These are phyloP conservation scores for Alternaria infectoria DNA, from an alignment of 2,329 filamentous ascomycete species.

Conservation along the genomic window DNA sequence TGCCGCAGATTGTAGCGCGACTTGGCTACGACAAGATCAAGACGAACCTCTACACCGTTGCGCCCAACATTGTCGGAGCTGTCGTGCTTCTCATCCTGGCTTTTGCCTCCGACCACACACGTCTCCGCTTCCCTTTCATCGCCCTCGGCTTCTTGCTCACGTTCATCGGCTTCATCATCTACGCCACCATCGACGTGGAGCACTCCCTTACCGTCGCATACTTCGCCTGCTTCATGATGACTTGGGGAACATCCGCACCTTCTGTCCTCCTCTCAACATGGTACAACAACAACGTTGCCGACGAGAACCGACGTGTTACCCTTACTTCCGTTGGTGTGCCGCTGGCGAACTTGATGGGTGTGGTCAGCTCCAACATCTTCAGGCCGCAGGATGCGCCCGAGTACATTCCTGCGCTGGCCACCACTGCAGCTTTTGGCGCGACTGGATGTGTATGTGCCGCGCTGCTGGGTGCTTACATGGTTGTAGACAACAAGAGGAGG, in stretches of 20 bases:
- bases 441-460: conserved; percentile 62
- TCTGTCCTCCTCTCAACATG: conserved; percentile 71
- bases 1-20: conserved; percentile 63
- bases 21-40: conserved; percentile 63
- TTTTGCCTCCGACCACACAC: conserved; percentile 70
- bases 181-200: conserved; percentile 70
- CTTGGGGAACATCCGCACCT: conserved; percentile 77
- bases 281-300: conserved; percentile 85
- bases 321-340: conserved; percentile 76
- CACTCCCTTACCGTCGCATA: conserved; percentile 70
- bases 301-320: conserved; percentile 74
- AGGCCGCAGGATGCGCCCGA: conserved; percentile 67
- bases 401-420: conserved; percentile 70
- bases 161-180: conserved; percentile 80
- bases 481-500: conserved; percentile 67
- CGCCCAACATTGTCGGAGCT: conserved; percentile 77
- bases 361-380: conserved; percentile 74
- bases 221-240: conserved; percentile 82
- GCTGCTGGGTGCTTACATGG: conserved; percentile 68
- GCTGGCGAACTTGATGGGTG: conserved; percentile 76
- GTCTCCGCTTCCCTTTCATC: conserved; percentile 77
- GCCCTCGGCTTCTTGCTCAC: conserved; percentile 75
- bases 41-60: conserved; percentile 82
- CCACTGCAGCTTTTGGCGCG: conserved; percentile 69
- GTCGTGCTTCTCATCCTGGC: conserved; percentile 74